Percentiles rank a stretch among this genome's conserved stretches.
Evolutionary conservation across 305 asterid genomes (phyloP).

Genomic region (Fraxinus sp.): DNA sequence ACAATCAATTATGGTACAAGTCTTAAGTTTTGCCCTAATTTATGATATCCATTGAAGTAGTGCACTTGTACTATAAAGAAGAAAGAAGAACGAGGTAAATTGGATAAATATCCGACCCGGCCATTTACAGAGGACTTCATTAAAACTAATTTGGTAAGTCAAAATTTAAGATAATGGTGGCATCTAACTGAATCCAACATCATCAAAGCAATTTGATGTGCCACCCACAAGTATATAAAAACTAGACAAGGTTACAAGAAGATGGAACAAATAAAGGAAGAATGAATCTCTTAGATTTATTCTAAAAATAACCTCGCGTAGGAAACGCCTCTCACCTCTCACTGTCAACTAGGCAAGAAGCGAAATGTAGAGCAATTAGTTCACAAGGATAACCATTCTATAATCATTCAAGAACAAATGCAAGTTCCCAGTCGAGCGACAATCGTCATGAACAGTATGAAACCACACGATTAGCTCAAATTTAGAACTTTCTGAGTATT

Average conservation of each 20-base stretch:
- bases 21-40: too few species aligned
- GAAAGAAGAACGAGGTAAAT: too few species aligned
- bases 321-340: background rate
- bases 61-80: too few species aligned
- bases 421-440: background rate
- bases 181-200: background rate
- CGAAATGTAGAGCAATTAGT: background rate
- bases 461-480: background rate
- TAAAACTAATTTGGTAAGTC: too few species aligned
- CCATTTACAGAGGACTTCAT: too few species aligned
- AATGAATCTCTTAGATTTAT: background rate
- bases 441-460: background rate
- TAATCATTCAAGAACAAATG: background rate
- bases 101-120: too few species aligned
- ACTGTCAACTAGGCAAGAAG: background rate
- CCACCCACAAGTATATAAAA: constrained; percentile 20
- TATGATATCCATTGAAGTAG: too few species aligned
- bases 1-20: too few species aligned
- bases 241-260: background rate
- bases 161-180: too few species aligned
- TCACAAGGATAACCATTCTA: background rate
- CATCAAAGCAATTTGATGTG: constrained; percentile 9
- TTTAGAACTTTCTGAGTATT: background rate
- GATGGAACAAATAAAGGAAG: background rate
- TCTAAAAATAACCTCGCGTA: background rate